phyloP scores from a whole-genome alignment of 345 rosid species.

The Ceriops tagal region DNA sequence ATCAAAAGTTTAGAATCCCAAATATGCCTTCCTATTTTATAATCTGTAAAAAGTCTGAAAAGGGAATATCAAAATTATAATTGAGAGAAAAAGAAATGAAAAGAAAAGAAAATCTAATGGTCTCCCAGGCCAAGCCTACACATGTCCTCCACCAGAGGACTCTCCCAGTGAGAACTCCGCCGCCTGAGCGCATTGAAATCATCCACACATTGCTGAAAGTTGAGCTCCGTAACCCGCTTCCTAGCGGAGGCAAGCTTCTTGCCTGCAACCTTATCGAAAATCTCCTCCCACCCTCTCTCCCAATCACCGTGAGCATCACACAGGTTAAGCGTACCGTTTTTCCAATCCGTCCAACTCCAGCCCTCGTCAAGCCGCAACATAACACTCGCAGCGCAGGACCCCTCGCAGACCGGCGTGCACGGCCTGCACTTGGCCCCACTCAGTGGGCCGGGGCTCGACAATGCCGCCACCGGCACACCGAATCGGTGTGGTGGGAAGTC shows the following conservation, averaged over 20 bases:
- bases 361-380: constrained; percentile 50
- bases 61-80: neutral
- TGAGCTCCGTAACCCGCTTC: constrained; percentile 30
- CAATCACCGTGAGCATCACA: constrained; percentile 69
- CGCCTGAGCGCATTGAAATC: constrained; percentile 56
- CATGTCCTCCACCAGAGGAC: constrained; percentile 60
- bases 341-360: constrained; percentile 96
- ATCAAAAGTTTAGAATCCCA: neutral
- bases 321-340: constrained; percentile 49
- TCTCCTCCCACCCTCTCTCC: constrained; percentile 70
- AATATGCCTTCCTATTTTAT: neutral
- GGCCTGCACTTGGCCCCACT: constrained; percentile 98
- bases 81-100: too few relatives aligned
- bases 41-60: neutral
- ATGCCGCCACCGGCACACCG: constrained; percentile 82
- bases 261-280: constrained; percentile 54
- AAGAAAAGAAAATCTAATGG: neutral
- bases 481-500: constrained; percentile 54
- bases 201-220: constrained; percentile 41
- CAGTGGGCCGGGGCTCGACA: constrained; percentile 72
- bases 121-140: constrained; percentile 45
- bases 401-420: constrained; percentile 53
- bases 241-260: constrained; percentile 47
- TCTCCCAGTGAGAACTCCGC: constrained; percentile 50
- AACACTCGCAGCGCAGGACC: constrained; percentile 46